phyloP scores from a whole-genome alignment of 768 basidiomycete genomes.

The Rhizopogon vesiculosus region DNA sequence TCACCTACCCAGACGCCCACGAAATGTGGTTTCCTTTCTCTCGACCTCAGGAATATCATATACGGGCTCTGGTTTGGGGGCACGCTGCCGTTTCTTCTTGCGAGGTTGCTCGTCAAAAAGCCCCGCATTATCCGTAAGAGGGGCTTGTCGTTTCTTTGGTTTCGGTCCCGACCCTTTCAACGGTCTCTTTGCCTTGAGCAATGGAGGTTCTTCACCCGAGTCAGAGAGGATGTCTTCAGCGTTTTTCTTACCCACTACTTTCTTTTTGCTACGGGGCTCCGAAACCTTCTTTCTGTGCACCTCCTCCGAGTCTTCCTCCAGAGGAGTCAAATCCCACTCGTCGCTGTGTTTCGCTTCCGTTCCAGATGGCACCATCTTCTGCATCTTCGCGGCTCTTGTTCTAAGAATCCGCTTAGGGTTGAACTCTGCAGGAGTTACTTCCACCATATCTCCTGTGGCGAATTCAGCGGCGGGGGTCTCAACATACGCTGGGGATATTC shows the following conservation, averaged over 20 bases:
- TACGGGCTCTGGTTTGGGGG: conserved; percentile 40
- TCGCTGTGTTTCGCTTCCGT: neutral
- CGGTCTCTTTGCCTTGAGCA: neutral
- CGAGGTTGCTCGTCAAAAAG: conserved; percentile 1
- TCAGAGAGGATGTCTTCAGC: neutral
- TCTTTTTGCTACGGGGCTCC: conserved; percentile 3
- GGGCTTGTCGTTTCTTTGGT: conserved; percentile 4
- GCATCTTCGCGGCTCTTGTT: neutral
- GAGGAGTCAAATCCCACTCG: conserved; percentile 12
- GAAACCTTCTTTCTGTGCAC: neutral
- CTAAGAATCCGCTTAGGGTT: conserved; percentile 2
- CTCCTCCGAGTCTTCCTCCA: conserved; percentile 6
- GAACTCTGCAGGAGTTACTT: neutral
- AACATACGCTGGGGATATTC: neutral
- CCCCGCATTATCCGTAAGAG: conserved; percentile 9
- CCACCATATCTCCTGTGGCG: neutral
- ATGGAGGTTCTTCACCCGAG: neutral
- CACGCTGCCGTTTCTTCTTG: conserved; percentile 26
- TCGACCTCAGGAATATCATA: conserved; percentile 73
- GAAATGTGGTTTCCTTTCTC: conserved; percentile 62
- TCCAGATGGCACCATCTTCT: neutral
- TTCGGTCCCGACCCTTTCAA: neutral
- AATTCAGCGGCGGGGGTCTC: neutral
- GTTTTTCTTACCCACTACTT: neutral
- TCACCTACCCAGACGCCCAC: conserved; percentile 51